Evolutionary conservation across 2,329 filamentous ascomycete genomes (phyloP), one percentile per base, ranked within the genome.

Genomic region (Phaeosphaeriaceae sp.): DNA sequence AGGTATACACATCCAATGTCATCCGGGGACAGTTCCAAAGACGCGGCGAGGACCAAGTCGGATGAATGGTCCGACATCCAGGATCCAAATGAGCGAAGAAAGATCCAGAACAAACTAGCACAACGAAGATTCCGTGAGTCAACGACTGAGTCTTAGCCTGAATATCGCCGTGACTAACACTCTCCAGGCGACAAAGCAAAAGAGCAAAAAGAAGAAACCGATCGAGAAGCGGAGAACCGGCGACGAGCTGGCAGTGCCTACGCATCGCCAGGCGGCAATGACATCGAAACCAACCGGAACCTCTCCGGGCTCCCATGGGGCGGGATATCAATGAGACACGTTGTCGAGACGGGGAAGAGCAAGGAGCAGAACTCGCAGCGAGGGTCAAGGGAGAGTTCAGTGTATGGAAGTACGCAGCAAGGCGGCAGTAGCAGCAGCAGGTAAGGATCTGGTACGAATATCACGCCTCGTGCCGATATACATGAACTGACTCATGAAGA

Each of bases 61-160:
- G 84, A 90, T 62, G 86, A 91, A 77, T 93, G 90, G 90, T 82
- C 85, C 25, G 84, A 88, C 0, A 83, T 92, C 45, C 85, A 85
- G 7, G 89, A 92, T 66, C 88, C 89, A 0, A 87, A 88, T 59
- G 88, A 91, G 78, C 84, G 90, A 70, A 83, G 90, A 61, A 88
- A 89, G 59, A 89, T 92, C 51, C 90, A 93, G 74, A 93, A 93
- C 73, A 85, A 89, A 53, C 85, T 92, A 60, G 90, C 90, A 1
- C 90, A 92, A 70, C 84, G 90, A 65, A 91, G 91, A 68, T 92
- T 91, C 66, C 84, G 90, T 92, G 83, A 70, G 88, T 80, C 46
- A 17, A 19, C 17, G 17, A 21, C n/a, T 24, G 24, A 42, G 9
- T 13, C 6, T 10, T n/a, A 11, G 13, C 15, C 15, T n/a, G 15